Evolutionary conservation across 75 land plant species (phyloP), one percentile per base, ranked within the genome.

Genomic region (Picea glauca): DNA sequence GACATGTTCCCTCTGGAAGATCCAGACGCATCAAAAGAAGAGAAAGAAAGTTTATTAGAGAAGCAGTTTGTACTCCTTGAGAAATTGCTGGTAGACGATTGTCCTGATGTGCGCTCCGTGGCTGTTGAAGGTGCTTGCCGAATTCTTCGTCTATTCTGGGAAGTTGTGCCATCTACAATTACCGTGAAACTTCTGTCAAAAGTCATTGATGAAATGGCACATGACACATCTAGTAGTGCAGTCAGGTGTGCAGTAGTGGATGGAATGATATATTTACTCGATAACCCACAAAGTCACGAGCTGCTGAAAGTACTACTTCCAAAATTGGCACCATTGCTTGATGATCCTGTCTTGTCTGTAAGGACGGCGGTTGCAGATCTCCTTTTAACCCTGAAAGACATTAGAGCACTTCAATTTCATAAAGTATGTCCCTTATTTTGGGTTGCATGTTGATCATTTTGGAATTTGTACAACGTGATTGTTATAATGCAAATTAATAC

Each of bases 1-100:
- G 98, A 95, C 35, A 18, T 93, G 81, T 95, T 95, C 76, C 98
- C 98, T 78, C 81, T 95, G 74, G 91, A 90, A 85, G 90, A 95
- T 81, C 98, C 98, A 68, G 91, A 90, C 80, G 79, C 90, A 12
- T 91, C 90, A 20, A 92, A 90, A 79, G 98, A 93, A 67, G 88
- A 64, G 30, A 91, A 93, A 78, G 98, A 91, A 72, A 82, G 82
- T 26, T 78, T 95, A 78, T 87, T 95, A 54, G 88, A 88, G 63
- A 93, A 84, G 65, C 98, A 95, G 80, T 95, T 91, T 76, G 84
- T 85, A 68, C 82, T 95, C 17, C 61, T 95, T 60, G 92, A 95
- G 13, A 95, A 82, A 77, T 76, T 93, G 70, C 89, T 95, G 33
- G 23, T 80, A 26, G 98, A 95, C 88, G 87, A 84, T 20, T 89